phyloP scores from a whole-genome alignment of 2,329 filamentous ascomycete species.

The Colletotrichum liriopes region DNA sequence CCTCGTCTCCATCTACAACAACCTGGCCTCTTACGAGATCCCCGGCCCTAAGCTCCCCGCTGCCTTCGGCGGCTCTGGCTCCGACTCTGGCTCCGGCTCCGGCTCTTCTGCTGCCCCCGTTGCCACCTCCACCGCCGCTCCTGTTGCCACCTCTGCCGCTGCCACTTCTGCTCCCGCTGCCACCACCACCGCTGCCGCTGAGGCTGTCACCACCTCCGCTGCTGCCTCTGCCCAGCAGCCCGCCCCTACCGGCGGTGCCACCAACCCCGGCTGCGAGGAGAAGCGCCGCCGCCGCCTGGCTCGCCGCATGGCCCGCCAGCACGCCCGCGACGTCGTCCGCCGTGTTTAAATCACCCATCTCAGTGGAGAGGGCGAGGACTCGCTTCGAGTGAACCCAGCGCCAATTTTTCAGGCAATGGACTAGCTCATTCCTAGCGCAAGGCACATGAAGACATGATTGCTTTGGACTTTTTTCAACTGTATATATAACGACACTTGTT shows the following conservation, averaged over 20 bases:
- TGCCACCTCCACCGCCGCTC: conserved; percentile 46
- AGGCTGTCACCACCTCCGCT: conserved; percentile 16
- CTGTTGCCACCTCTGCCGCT: conserved; percentile 45
- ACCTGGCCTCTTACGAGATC: conserved; percentile 50
- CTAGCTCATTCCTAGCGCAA: background rate
- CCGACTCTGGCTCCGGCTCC: conserved; percentile 43
- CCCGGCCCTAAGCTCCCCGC: conserved; percentile 48
- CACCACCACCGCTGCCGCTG: conserved; percentile 44
- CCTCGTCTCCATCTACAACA: conserved; percentile 53
- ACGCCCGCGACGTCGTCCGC: conserved; percentile 39
- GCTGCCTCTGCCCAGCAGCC: conserved; percentile 14
- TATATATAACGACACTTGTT: conserved; percentile 36
- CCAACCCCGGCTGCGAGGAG: conserved; percentile 33
- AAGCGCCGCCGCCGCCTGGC: conserved; percentile 43
- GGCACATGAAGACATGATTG: conserved; percentile 31
- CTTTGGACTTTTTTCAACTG: conserved; percentile 37
- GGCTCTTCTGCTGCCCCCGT: conserved; percentile 41
- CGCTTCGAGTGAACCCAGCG: background rate
- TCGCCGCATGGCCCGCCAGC: conserved; percentile 42
- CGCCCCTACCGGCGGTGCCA: conserved; percentile 1
- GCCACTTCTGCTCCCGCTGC: conserved; percentile 44
- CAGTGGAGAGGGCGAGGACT: background rate
- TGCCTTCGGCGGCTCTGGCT: conserved; percentile 21
- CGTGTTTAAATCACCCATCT: conserved; percentile 5
- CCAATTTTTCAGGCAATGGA: background rate